These are phyloP conservation scores for Saccharum spontaneum DNA, from an alignment of 176 grass and related monocot genomes.

Conservation along the genomic window DNA sequence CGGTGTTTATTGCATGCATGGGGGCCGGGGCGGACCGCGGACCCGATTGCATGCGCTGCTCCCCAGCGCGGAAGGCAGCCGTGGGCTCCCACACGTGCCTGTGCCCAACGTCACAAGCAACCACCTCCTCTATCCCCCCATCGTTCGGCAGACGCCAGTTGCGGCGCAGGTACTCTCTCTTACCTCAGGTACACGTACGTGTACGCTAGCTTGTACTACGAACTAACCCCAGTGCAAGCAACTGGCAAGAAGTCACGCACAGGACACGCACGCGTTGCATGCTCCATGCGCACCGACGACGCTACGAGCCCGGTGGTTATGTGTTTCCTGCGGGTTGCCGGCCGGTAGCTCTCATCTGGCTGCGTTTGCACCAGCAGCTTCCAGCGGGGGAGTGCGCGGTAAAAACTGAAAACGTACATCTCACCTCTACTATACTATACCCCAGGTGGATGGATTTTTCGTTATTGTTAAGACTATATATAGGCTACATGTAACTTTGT, in stretches of 20 bases:
- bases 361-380: too few relatives aligned
- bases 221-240: neutral
- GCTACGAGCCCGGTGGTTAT: neutral
- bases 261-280: neutral
- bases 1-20: constrained; percentile 34
- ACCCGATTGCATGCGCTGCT: constrained; percentile 34
- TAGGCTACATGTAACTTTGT: too few relatives aligned
- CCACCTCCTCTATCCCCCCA: too few relatives aligned
- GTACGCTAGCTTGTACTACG: neutral
- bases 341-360: neutral
- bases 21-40: constrained; percentile 5
- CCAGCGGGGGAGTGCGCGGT: neutral
- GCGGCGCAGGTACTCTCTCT: neutral
- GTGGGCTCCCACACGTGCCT: constrained; percentile 41
- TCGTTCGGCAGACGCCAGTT: neutral
- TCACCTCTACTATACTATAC: too few relatives aligned
- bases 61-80: constrained; percentile 21
- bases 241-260: neutral
- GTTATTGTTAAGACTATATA: neutral
- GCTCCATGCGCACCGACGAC: neutral
- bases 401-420: neutral
- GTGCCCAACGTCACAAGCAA: too few relatives aligned
- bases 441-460: too few relatives aligned
- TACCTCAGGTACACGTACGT: neutral
- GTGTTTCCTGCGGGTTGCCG: constrained; percentile 13